Evolutionary conservation across 2,329 filamentous ascomycete genomes (phyloP), one percentile per base, ranked within the genome.

Genomic region (Cercospora beticola): DNA sequence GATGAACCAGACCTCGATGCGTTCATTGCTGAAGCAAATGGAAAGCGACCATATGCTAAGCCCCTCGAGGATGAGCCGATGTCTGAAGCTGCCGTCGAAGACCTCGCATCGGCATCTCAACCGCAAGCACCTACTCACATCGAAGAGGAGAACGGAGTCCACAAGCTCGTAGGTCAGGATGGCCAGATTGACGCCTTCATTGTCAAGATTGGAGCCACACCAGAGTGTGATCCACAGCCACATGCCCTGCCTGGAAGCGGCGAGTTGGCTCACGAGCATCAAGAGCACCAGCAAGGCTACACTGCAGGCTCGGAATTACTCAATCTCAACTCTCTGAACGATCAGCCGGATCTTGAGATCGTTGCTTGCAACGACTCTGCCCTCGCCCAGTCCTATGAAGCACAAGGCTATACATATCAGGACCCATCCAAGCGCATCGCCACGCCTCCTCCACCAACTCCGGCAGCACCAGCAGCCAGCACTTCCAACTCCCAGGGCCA

Each of bases 371-470:
- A 70, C 62, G 60, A 68, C 8, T 40, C 64, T 40, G 66, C 62
- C 5, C 54, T 57, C 8, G 49, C 28, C 58, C 23, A 64, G 23
- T 64, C 30, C 23, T 65, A 66, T n/a, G 61, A 62, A 60, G 28
- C 57, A n/a, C 33, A 58, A 46, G 57, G 46, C 30, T 66, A 36
- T 59, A 33, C 30, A 30, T 66, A 68, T 43, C 12, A 21, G 21
- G 14, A 18, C 5, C 54, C 60, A 64, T 40, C 23, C n/a, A 30
- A 28, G 21, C 61, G 67, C 8, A 43, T 43, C 63, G 26, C 31
- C 28, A 62, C 36, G 46, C 73, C 71, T 46, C 63, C 70, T 14
- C 65, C 67, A 18, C 46, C 69, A 18, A 43, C 31, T 18, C 3
- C 58, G 18, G n/a, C 54, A 56, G 10, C 23, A 68, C 33, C 21